Conservation (phyloP, 1,284 basidiomycete species). For the Cerrena zonata region DNA sequence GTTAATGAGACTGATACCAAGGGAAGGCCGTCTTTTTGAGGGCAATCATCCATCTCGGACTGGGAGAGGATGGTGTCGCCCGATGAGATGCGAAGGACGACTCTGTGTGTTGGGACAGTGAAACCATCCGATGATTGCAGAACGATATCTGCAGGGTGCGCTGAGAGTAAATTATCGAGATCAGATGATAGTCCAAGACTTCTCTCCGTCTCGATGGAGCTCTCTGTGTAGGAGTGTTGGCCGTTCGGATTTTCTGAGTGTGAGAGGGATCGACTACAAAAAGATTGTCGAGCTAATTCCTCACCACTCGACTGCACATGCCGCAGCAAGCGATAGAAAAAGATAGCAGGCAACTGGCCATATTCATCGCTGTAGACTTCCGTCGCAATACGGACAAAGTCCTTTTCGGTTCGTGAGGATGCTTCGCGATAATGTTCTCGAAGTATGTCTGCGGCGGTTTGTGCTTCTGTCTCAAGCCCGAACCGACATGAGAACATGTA, state of each 20-base stretch:
- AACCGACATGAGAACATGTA: slow-evolving; percentile 30
- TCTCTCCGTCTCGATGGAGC: neutral
- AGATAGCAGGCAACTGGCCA: neutral
- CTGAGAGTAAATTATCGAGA: neutral
- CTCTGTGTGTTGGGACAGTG: neutral
- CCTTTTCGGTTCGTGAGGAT: neutral
- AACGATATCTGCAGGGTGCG: neutral
- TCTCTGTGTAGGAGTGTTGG: neutral
- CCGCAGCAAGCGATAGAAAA: neutral
- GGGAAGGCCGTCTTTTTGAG: neutral
- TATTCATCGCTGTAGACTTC: neutral
- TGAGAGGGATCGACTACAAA: neutral
- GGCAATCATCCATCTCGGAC: neutral
- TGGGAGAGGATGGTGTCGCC: neutral
- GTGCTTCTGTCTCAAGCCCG: slow-evolving; percentile 15
- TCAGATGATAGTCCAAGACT: neutral
- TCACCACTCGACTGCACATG: neutral
- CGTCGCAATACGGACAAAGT: neutral
- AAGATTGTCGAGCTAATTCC: too few relatives aligned
- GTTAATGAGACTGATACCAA: neutral
- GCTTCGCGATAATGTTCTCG: neutral
- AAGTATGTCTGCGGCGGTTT: slow-evolving; percentile 7
- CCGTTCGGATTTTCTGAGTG: too few relatives aligned
- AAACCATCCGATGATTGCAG: neutral
- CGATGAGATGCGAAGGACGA: neutral